Percentiles rank a stretch among this genome's conserved stretches.
phyloP scores from a whole-genome alignment of 1,139 yeast species.

The Saccharomyces hybrid region DNA sequence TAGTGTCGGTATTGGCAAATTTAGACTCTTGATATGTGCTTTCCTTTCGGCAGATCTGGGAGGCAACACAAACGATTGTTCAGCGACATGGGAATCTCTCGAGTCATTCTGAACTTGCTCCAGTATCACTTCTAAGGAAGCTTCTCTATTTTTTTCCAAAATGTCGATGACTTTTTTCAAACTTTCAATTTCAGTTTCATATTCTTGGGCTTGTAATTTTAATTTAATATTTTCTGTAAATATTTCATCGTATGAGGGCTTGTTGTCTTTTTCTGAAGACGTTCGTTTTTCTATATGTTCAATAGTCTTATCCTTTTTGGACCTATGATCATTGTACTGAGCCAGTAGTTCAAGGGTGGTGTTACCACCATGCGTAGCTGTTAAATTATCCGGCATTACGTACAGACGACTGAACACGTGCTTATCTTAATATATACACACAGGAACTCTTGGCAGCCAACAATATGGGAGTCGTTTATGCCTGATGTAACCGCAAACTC shows the following conservation, averaged over 20 bases:
- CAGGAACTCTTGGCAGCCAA: background rate
- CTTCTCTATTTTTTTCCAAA: slow-evolving; percentile 7
- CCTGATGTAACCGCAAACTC: background rate
- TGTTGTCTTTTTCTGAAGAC: slow-evolving; percentile 6
- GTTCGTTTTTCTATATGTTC: slow-evolving; percentile 9
- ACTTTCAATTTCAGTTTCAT: slow-evolving; percentile 22
- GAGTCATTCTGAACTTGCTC: slow-evolving; percentile 10
- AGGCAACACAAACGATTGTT: slow-evolving; percentile 20
- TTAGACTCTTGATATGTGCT: slow-evolving; percentile 14
- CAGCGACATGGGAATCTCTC: slow-evolving; percentile 1
- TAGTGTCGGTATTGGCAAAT: slow-evolving; percentile 7
- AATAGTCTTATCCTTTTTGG: slow-evolving; percentile 11
- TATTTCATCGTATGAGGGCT: slow-evolving; percentile 27
- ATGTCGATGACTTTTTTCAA: slow-evolving; percentile 18
- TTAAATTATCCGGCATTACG: background rate
- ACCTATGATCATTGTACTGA: slow-evolving; percentile 14
- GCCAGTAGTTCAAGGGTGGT: slow-evolving; percentile 13
- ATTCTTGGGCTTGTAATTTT: slow-evolving; percentile 21
- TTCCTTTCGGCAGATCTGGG: slow-evolving; percentile 29
- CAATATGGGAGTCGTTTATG: background rate
- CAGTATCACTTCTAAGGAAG: slow-evolving; percentile 9
- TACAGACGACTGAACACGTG: background rate
- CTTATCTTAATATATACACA: slow-evolving; percentile 19
- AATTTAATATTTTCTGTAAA: slow-evolving; percentile 28
- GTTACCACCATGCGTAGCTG: background rate